Base-by-base conservation (phyloP, 116 monocot species). In the Phalaenopsis hybrid region DNA sequence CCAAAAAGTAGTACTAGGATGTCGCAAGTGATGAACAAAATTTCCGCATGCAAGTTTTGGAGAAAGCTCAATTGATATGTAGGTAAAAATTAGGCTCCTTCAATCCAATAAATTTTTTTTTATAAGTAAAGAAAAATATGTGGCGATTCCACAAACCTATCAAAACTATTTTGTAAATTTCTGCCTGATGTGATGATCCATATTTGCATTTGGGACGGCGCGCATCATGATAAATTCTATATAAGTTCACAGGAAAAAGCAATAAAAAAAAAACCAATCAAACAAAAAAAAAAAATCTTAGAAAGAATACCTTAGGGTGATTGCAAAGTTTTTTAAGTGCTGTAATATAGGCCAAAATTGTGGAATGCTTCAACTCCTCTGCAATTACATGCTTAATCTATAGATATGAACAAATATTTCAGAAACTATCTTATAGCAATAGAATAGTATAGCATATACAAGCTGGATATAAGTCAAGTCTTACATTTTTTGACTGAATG, bases 281-380 rank as follows among this genome's bases (percentile, higher is more conserved):
- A 8, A 45, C 20, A 31, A 0, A 41, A 2, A 41, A 41, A 45
- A 45, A 75, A 12, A n/a, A 6, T 75, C 17, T 20, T 75, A 11
- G n/a, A 75, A 75, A 45, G 18, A 55, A 75, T 84, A 93, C 98
- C 92, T 98, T 98, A 61, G 98, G 98, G 84, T 98, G 98, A 79
- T 98, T 98, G 85, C 98, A 98, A 49, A 98, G 82, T 73, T 98
- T 98, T 72, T 98, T 98, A n/a, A 98, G 92, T 81, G 90, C 95
- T 80, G 98, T 99, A 77, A 99, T 99, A 88, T 87, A 99, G 79
- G 98, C 95, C 82, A 99, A 88, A 83, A 99, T 89, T 81, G 89
- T 95, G 57, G 98, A 92, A 75, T 89, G 90, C 79, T 93, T 99
- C 59, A 83, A 67, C 23, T 95, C 98, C 76, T 92, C 92, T 72